Evolutionary conservation across 2,329 filamentous ascomycete species (phyloP).

Genomic region (Fusarium chaquense): DNA sequence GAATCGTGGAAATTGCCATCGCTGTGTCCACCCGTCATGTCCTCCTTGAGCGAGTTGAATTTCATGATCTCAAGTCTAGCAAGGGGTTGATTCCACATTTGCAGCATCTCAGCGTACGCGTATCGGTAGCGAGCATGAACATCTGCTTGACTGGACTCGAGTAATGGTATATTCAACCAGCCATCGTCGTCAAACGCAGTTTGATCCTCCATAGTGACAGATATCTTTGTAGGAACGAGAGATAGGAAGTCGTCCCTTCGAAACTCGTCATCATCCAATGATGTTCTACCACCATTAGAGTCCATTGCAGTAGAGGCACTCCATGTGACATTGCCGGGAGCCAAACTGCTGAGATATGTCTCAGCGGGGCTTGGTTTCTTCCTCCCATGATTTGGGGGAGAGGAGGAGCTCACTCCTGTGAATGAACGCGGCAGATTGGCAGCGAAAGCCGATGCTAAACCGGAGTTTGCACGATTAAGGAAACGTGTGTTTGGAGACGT

Average conservation of each 20-base stretch:
- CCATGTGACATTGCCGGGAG: conserved; percentile 64
- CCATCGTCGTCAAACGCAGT: conserved; percentile 77
- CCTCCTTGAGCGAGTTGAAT: conserved; percentile 72
- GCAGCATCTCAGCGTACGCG: conserved; percentile 76
- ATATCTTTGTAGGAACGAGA: conserved; percentile 64
- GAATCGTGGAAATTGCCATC: conserved; percentile 54
- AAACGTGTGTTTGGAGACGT: conserved; percentile 69
- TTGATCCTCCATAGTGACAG: conserved; percentile 70
- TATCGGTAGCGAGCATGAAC: conserved; percentile 72
- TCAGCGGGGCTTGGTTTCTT: conserved; percentile 74
- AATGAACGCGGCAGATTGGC: conserved; percentile 66
- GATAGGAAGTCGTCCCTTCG: conserved; percentile 60
- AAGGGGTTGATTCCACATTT: conserved; percentile 73
- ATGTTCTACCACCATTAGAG: conserved; percentile 62
- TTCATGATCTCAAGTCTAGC: conserved; percentile 76
- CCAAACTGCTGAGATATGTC: conserved; percentile 67
- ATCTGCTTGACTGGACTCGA: conserved; percentile 63
- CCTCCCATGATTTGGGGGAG: conserved; percentile 57
- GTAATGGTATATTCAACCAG: conserved; percentile 69
- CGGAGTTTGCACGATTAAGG: conserved; percentile 66
- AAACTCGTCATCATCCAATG: conserved; percentile 66
- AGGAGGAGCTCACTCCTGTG: conserved; percentile 56
- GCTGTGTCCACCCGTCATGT: conserved; percentile 48
- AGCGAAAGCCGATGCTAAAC: conserved; percentile 67
- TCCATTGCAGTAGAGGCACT: conserved; percentile 61